Conservation (phyloP, 192 early-diverging fungal genomes). For the Linnemannia hyalina region DNA sequence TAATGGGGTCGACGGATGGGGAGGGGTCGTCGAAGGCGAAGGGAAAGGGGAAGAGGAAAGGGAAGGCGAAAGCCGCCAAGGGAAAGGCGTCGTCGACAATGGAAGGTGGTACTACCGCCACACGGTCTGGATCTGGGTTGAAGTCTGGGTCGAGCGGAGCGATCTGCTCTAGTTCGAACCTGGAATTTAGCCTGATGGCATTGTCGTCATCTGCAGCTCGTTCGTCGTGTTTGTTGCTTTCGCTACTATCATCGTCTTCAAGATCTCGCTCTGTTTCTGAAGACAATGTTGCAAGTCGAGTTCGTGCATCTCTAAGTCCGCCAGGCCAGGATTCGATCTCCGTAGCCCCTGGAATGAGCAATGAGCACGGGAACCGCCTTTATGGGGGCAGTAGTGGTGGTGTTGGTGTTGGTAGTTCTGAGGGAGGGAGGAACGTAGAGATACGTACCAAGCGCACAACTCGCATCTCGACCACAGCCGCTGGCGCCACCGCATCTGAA, state of each 20-base stretch:
- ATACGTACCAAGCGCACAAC: neutral
- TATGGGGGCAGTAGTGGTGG: neutral
- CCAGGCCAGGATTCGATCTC: too few relatives aligned
- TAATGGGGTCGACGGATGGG: neutral
- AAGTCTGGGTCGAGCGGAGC: too few relatives aligned
- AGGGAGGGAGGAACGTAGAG: neutral
- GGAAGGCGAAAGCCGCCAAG: neutral
- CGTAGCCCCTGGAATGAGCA: too few relatives aligned
- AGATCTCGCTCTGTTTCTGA: neutral
- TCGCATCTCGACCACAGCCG: neutral
- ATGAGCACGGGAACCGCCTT: neutral
- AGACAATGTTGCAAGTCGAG: too few relatives aligned
- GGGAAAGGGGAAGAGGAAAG: neutral
- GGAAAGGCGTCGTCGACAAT: neutral
- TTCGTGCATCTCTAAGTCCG: too few relatives aligned
- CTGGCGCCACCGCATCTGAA: neutral
- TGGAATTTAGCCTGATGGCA: neutral
- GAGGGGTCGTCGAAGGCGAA: neutral
- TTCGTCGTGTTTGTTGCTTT: neutral
- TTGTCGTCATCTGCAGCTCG: neutral
- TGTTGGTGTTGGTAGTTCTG: neutral
- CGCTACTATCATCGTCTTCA: neutral
- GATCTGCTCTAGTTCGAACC: neutral
- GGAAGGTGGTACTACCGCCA: neutral
- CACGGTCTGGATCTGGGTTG: neutral